These are phyloP conservation scores for Colletotrichum navitas DNA, from an alignment of 2,329 filamentous ascomycete species.

Conservation along the genomic window DNA sequence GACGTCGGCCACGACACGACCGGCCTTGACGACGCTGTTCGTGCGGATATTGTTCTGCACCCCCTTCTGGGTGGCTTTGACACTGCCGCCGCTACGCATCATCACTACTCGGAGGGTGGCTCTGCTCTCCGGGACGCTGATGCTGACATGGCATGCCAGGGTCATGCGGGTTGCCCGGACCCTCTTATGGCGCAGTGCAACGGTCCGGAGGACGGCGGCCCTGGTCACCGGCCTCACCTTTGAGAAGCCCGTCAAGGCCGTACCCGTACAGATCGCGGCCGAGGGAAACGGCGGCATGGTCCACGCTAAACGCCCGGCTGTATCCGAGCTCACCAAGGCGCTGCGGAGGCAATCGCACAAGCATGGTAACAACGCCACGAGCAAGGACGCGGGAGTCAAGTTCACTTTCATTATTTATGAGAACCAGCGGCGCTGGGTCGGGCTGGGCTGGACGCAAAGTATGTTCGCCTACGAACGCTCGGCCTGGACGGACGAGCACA, in stretches of 20 bases:
- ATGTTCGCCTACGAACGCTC: slow-evolving; percentile 91
- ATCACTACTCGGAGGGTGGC: slow-evolving; percentile 89
- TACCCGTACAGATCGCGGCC: slow-evolving; percentile 31
- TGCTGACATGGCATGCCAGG: slow-evolving; percentile 92
- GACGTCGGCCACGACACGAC: slow-evolving; percentile 90
- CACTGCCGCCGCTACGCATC: slow-evolving; percentile 84
- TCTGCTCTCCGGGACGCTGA: slow-evolving; percentile 86
- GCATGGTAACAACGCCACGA: slow-evolving; percentile 51
- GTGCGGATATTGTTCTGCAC: slow-evolving; percentile 89
- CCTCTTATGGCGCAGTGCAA: slow-evolving; percentile 89
- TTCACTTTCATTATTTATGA: slow-evolving; percentile 98
- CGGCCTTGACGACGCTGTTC: slow-evolving; percentile 89
- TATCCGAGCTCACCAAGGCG: slow-evolving; percentile 63
- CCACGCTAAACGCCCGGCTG: slow-evolving; percentile 50
- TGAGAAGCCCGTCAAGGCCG: slow-evolving; percentile 59
- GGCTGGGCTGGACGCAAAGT: slow-evolving; percentile 93
- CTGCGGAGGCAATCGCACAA: slow-evolving; percentile 50
- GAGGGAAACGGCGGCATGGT: slow-evolving; percentile 41
- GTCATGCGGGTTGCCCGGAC: slow-evolving; percentile 87
- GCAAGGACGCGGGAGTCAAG: slow-evolving; percentile 82
- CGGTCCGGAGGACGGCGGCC: slow-evolving; percentile 76
- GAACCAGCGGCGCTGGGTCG: slow-evolving; percentile 95
- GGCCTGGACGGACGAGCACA: slow-evolving; percentile 96
- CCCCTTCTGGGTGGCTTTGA: slow-evolving; percentile 87
- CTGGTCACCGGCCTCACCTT: slow-evolving; percentile 87